Percentiles rank a stretch among this genome's conserved stretches.
Conservation (phyloP, 805 yeast species). For the Cyberlindnera petersonii region DNA sequence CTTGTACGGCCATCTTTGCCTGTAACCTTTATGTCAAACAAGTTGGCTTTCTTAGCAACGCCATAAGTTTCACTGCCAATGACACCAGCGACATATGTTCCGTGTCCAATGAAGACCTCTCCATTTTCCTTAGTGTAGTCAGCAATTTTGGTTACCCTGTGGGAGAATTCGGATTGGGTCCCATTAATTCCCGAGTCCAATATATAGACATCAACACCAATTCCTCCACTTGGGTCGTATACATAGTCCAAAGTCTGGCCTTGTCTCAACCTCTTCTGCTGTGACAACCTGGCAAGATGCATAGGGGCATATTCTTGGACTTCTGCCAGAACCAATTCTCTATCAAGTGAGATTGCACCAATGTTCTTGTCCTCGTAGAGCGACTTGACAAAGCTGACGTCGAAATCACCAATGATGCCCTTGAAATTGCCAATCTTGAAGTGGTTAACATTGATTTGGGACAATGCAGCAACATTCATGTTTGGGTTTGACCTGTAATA, state of each 20-base stretch:
- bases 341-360: conserved; percentile 35
- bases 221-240: conserved; percentile 41
- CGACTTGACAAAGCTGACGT: conserved; percentile 27
- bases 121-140: conserved; percentile 39
- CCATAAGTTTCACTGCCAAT: conserved; percentile 50
- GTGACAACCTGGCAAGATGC: conserved; percentile 41
- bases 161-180: conserved; percentile 41
- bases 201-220: conserved; percentile 35
- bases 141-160: conserved; percentile 38
- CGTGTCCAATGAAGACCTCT: conserved; percentile 43
- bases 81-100: conserved; percentile 54
- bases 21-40: conserved; percentile 42
- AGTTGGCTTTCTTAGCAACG: conserved; percentile 43
- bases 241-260: conserved; percentile 34
- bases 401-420: conserved; percentile 36
- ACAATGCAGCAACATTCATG: conserved; percentile 13
- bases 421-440: conserved; percentile 32
- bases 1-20: conserved; percentile 35
- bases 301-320: conserved; percentile 41
- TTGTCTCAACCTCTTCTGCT: conserved; percentile 25
- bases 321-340: conserved; percentile 33
- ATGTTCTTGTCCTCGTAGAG: conserved; percentile 35
- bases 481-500: conserved; percentile 15
- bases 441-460: conserved; percentile 17
- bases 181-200: conserved; percentile 37